Evolutionary conservation across 2,329 filamentous ascomycete species (phyloP).

Genomic region (Penicillium brasilianum): DNA sequence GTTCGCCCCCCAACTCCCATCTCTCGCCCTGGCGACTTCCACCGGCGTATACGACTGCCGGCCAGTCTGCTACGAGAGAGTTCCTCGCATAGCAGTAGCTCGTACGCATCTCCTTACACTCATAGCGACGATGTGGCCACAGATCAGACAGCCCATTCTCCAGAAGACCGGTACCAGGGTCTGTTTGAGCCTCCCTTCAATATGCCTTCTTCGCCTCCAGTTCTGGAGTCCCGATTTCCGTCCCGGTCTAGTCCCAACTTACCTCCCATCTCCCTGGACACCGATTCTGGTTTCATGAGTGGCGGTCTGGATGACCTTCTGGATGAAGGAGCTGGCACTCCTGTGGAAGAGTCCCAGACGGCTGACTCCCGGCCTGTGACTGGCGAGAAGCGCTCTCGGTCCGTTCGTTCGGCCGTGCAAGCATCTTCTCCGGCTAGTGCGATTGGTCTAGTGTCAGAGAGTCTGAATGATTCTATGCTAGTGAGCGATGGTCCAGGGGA

Average conservation of each 20-base stretch:
- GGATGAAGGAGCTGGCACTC: constrained; percentile 59
- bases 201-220: constrained; percentile 87
- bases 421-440: constrained; percentile 35
- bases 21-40: constrained; percentile 37
- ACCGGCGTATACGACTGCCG: constrained; percentile 39
- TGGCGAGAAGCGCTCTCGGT: constrained; percentile 29
- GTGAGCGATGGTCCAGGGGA: constrained; percentile 27
- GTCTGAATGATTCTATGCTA: constrained; percentile 27
- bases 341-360: constrained; percentile 33
- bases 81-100: constrained; percentile 52
- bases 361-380: constrained; percentile 24
- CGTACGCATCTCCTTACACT: constrained; percentile 50
- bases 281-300: constrained; percentile 85
- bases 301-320: constrained; percentile 73
- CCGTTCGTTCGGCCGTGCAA: constrained; percentile 32
- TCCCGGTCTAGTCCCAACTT: constrained; percentile 80
- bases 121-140: constrained; percentile 43
- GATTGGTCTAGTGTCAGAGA: constrained; percentile 25
- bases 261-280: constrained; percentile 60
- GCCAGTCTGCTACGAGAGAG: constrained; percentile 68
- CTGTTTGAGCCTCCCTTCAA: constrained; percentile 73
- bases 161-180: constrained; percentile 58
- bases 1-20: constrained; percentile 55
- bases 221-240: constrained; percentile 68
- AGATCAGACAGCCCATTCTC: constrained; percentile 56